These are phyloP conservation scores for Persicaria maculosa DNA, from an alignment of 148 eudicot species.

Conservation along the genomic window DNA sequence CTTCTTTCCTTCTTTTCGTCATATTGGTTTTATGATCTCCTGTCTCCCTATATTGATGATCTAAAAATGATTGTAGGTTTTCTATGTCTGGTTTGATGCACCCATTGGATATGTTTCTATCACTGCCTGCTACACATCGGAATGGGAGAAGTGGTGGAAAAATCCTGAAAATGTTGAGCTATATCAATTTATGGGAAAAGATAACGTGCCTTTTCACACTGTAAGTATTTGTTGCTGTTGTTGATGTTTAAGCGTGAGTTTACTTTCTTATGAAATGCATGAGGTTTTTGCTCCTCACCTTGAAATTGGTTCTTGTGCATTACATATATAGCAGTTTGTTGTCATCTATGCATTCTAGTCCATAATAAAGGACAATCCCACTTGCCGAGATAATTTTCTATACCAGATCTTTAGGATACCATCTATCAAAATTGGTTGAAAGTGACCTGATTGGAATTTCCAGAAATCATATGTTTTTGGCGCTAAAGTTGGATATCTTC, in stretches of 20 bases:
- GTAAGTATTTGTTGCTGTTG: conserved; percentile 34
- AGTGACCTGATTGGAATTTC: not conserved
- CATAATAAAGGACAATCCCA: not conserved
- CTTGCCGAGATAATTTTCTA: not conserved
- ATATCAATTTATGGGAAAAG: conserved; percentile 97
- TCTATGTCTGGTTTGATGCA: too few species aligned
- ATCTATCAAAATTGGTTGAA: conserved; percentile 1
- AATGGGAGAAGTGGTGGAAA: conserved; percentile 48
- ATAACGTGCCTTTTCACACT: conserved; percentile 94
- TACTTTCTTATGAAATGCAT: conserved; percentile 1
- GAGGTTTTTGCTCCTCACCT: not conserved
- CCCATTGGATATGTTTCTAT: too few species aligned
- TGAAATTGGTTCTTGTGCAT: not conserved
- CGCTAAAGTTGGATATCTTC: not conserved
- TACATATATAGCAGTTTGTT: not conserved
- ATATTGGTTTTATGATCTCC: not conserved
- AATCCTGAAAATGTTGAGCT: conserved; percentile 88
- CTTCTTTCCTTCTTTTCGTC: conserved; percentile 27
- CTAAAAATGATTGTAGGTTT: conserved; percentile 4
- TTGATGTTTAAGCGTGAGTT: not conserved
- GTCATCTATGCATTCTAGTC: not conserved
- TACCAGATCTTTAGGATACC: not conserved
- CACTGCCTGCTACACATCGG: too few species aligned
- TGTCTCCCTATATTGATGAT: not conserved
- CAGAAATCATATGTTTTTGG: not conserved